Base-by-base conservation (phyloP, 2,329 filamentous ascomycete species). In the Bipolaris victoriae region DNA sequence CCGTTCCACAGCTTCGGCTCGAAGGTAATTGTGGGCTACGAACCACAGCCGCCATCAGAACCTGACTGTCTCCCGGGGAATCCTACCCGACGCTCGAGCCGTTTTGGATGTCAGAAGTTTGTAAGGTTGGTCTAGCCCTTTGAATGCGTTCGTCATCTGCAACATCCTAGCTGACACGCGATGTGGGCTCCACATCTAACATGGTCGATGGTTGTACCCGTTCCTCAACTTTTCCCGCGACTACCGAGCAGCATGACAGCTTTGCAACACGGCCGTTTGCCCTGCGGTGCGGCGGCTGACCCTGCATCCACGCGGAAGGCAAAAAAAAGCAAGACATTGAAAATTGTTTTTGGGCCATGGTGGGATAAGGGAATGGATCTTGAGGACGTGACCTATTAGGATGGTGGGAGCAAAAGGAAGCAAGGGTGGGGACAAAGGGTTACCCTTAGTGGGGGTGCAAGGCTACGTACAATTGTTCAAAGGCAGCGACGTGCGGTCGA, bases 141-240 rank as follows among this genome's bases (percentile, higher is more conserved):
- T 40, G 49, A 54, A 61, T 56, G 57, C 54, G 57, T 57, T 59
- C 58, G 49, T 63, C 57, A 59, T 67, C 63, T 65, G 64, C 64
- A 62, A 53, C 52, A 70, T 65, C 69, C 67, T 60, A 58, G 70
- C 60, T 63, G 68, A 67, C 69, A 68, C 62, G 68, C 69, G 68
- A 67, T 65, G 62, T 57, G 60, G 53, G 60, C 56, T 65, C 62
- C 62, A 65, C 63, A 52, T 56, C 64, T 58, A 52, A 61, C 61
- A 59, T 58, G 52, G 50, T 57, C 54, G 57, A 57, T 57, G 64
- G 57, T 61, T 62, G 61, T 61, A 60, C 63, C 62, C 57, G 57
- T 59, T 58, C 57, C 57, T 51, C 51, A 53, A 45, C 55, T 62
- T 62, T 68, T 68, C 62, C 67, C 67, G 67, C 67, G 65, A 59